A percentile compares a stretch with the other conserved stretches of the same genome.
phyloP scores from a whole-genome alignment of 2,329 filamentous ascomycete species.

The Pezicula radicicola region DNA sequence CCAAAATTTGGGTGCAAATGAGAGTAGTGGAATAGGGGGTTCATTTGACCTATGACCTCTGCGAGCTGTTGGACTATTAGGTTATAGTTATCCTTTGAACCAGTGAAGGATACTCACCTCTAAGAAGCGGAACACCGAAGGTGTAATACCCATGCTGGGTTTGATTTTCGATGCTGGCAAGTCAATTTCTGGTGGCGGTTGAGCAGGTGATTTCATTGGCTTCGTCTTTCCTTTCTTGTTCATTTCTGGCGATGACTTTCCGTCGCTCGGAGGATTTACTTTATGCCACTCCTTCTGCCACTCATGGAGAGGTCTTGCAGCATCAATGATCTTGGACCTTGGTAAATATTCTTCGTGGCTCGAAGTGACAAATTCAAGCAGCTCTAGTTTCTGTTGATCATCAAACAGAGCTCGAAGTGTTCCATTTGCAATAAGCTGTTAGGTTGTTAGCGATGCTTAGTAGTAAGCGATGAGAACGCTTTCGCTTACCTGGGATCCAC shows the following conservation, averaged over 20 bases:
- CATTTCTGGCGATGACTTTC: constrained; percentile 62
- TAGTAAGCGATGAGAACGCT: background rate
- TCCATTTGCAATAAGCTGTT: constrained; percentile 72
- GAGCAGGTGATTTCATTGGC: constrained; percentile 56
- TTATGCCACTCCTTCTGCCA: constrained; percentile 66
- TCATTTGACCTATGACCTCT: constrained; percentile 66
- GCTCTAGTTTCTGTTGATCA: constrained; percentile 73
- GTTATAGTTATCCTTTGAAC: background rate
- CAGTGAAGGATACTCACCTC: constrained; percentile 41
- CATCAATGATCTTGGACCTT: constrained; percentile 59
- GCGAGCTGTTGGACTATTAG: constrained; percentile 47
- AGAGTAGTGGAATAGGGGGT: constrained; percentile 57
- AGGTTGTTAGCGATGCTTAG: constrained; percentile 23
- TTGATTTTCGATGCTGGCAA: constrained; percentile 59
- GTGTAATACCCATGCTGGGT: constrained; percentile 54
- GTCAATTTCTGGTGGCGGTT: constrained; percentile 56
- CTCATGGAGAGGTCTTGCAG: constrained; percentile 57
- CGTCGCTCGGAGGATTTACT: constrained; percentile 50
- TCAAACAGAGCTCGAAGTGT: constrained; percentile 78
- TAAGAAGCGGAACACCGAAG: constrained; percentile 60
- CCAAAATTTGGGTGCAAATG: constrained; percentile 51
- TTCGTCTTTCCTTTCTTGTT: constrained; percentile 61
- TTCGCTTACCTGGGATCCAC: constrained; percentile 69
- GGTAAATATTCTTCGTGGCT: constrained; percentile 83
- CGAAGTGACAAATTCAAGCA: constrained; percentile 76